Percentiles rank a stretch among this genome's conserved stretches.
Conservation (phyloP, 2,329 filamentous ascomycete species). For the Fusarium guadeloupense region DNA sequence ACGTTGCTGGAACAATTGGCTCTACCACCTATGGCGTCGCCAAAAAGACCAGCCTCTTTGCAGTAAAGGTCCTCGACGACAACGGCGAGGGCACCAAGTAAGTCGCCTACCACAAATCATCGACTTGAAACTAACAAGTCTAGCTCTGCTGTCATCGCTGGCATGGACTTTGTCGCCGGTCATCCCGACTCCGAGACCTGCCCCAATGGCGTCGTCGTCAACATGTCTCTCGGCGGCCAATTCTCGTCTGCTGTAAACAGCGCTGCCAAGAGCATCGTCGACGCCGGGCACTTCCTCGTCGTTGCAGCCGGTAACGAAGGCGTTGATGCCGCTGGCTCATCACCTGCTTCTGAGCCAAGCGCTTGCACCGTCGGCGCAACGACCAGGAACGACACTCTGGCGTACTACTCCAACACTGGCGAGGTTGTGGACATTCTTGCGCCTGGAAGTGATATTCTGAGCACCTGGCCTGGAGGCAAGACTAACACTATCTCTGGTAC, state of each 20-base stretch:
- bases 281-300: slow-evolving; percentile 60
- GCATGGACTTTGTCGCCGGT: slow-evolving; percentile 55
- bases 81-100: slow-evolving; percentile 44
- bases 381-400: slow-evolving; percentile 50
- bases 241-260: slow-evolving; percentile 59
- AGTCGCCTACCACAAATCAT: not conserved
- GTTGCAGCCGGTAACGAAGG: slow-evolving; percentile 65
- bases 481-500: slow-evolving; percentile 56
- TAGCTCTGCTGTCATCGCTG: slow-evolving; percentile 55
- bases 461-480: slow-evolving; percentile 57
- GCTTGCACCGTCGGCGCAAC: slow-evolving; percentile 66
- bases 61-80: slow-evolving; percentile 57
- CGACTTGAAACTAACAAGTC: not conserved
- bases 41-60: slow-evolving; percentile 55
- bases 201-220: slow-evolving; percentile 59
- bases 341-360: slow-evolving; percentile 57
- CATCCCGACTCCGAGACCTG: slow-evolving; percentile 52
- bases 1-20: slow-evolving; percentile 49
- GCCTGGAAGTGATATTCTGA: slow-evolving; percentile 58
- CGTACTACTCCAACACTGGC: slow-evolving; percentile 64
- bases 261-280: slow-evolving; percentile 58
- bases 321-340: slow-evolving; percentile 54
- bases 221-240: slow-evolving; percentile 65
- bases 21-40: slow-evolving; percentile 51
- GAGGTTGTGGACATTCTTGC: slow-evolving; percentile 60